Base-by-base conservation (phyloP, 1,284 basidiomycete genomes). In the Blastosporella zonata region DNA sequence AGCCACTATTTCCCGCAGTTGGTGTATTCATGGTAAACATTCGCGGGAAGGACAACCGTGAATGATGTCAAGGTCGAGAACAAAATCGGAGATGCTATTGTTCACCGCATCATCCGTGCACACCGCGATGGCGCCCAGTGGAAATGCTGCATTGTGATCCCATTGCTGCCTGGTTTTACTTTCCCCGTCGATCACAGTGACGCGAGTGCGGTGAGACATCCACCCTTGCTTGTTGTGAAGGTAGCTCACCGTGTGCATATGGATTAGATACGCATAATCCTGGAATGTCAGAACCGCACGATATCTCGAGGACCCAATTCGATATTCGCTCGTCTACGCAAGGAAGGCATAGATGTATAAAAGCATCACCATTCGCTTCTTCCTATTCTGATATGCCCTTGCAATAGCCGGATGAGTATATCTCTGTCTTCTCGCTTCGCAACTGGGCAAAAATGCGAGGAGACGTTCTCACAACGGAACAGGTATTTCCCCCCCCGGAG, bases 101-200 rank as follows among this genome's bases (percentile, higher is more conserved):
- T 98, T 6, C 81, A 87, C 58, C 84, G 96, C 9, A 96, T 97
- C 61, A 87, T 97, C 51, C 82, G 87, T 3, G 97, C 97, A 1
- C 87, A 97, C 63, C 77, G 75, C 21, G 90, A 95, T 58, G 74
- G 81, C 2, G 89, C 81, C 1, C 79, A 81, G 3, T 99, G 96
- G 96, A 87, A 87, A 59, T 95, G 93, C 36, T 91, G 94, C 63
- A 88, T 99, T 54, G 72, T 99, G 50, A 93, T 99, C 46, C 96
- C 96, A 1, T 73, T 96, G 2, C 73, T 97, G 15, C 97, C 96
- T 5, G 96, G 96, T 0, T 99, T 98, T 69, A 84, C 95, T 0
- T 93, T 90, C 72, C 87, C 94, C 0, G 82, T 99, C 46, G 96
- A 98, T 64, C 87, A 95, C 57, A 82, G 84, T 34, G 94, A 97